Evolutionary conservation across 306 rosid species (phyloP).

Genomic region (Cucurbita moschata): DNA sequence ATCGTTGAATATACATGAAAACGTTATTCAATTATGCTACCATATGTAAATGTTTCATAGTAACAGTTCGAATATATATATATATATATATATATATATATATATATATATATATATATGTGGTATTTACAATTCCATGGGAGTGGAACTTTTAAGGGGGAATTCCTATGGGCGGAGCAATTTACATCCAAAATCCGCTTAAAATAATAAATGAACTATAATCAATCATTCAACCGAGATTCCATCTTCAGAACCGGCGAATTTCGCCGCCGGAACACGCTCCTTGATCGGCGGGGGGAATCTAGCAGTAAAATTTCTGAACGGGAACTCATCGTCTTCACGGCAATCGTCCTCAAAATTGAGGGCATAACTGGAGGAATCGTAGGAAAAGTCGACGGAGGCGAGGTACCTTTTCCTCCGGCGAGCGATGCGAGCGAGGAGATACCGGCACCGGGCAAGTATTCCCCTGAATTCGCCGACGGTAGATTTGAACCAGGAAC

Average conservation of each 20-base stretch:
- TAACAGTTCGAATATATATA: no score
- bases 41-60: no score
- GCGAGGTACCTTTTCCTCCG: not conserved
- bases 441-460: not conserved
- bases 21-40: no score
- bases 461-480: not conserved
- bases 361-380: slow-evolving; percentile 8
- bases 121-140: no score
- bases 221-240: not conserved
- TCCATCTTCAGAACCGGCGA: not conserved
- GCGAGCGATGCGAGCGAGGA: not conserved
- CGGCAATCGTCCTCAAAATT: slow-evolving; percentile 6
- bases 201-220: not conserved
- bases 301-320: not conserved
- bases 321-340: not conserved
- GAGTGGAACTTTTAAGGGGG: no score
- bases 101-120: no score
- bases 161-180: not conserved
- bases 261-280: not conserved
- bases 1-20: no score
- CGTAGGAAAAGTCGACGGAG: not conserved
- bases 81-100: no score
- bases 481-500: not conserved
- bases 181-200: not conserved
- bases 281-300: not conserved